These are phyloP conservation scores for Geum urbanum DNA, from an alignment of 306 rosid genomes.

Conservation along the genomic window DNA sequence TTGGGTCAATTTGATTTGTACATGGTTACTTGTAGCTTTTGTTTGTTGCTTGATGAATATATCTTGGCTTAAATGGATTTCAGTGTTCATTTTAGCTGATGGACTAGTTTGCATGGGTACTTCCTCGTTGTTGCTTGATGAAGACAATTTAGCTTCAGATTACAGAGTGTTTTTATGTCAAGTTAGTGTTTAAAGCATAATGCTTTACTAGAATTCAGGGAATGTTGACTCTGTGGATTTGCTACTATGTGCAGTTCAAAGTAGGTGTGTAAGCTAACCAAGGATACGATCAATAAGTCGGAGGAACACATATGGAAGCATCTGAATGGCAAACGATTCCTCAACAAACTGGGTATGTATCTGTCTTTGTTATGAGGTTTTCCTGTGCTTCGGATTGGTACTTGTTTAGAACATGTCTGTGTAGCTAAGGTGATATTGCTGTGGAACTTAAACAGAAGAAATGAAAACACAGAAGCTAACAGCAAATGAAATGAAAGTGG, in stretches of 20 bases:
- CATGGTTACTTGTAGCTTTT: background rate
- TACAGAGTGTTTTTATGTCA: too few species aligned
- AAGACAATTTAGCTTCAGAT: too few species aligned
- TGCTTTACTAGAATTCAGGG: too few species aligned
- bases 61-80: background rate
- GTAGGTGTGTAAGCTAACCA: constrained; percentile 79
- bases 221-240: background rate
- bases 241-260: constrained; percentile 51
- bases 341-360: constrained; percentile 77
- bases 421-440: background rate
- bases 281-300: constrained; percentile 74
- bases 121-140: too few species aligned
- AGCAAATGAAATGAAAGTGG: constrained; percentile 35
- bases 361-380: background rate
- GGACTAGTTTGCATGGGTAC: too few species aligned
- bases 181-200: too few species aligned
- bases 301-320: constrained; percentile 99
- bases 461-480: constrained; percentile 49
- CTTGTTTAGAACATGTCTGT: background rate
- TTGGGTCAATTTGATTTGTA: background rate
- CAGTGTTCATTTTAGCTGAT: background rate
- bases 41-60: background rate
- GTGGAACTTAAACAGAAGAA: constrained; percentile 47
- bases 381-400: background rate
- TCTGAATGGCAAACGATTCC: constrained; percentile 81